phyloP scores from a whole-genome alignment of 2,329 filamentous ascomycete genomes.

The Penicillium sp. region DNA sequence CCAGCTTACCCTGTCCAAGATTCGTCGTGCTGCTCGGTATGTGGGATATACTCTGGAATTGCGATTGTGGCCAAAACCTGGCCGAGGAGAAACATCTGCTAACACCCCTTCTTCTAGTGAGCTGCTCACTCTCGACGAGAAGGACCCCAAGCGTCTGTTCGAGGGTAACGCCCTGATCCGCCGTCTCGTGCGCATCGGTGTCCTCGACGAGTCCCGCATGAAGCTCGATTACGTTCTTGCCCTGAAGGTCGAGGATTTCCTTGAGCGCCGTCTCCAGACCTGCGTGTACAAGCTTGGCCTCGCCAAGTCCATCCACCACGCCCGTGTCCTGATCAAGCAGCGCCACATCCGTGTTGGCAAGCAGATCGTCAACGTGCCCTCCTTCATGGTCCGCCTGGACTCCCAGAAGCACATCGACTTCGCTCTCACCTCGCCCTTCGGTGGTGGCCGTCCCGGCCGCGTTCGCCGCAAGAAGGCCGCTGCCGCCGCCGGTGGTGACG shows the following conservation, averaged over 20 bases:
- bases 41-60: slow-evolving; percentile 33
- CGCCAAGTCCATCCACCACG: slow-evolving; percentile 99
- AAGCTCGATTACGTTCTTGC: slow-evolving; percentile 99
- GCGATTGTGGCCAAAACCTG: slow-evolving; percentile 1
- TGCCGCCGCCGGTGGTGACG: slow-evolving; percentile 75
- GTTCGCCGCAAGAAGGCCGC: slow-evolving; percentile 99
- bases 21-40: slow-evolving; percentile 99
- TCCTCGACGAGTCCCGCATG: slow-evolving; percentile 99
- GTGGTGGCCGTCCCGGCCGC: slow-evolving; percentile 94
- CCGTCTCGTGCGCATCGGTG: slow-evolving; percentile 98
- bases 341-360: slow-evolving; percentile 99
- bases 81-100: slow-evolving; percentile 1
- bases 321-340: slow-evolving; percentile 99
- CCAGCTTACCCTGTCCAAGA: slow-evolving; percentile 99
- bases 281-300: slow-evolving; percentile 99
- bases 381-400: slow-evolving; percentile 99
- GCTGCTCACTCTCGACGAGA: slow-evolving; percentile 99
- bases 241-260: slow-evolving; percentile 99
- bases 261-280: slow-evolving; percentile 99
- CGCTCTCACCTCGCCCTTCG: slow-evolving; percentile 94
- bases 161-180: slow-evolving; percentile 99
- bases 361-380: slow-evolving; percentile 99
- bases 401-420: slow-evolving; percentile 99
- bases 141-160: slow-evolving; percentile 99
- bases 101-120: slow-evolving; percentile 65